A percentile compares a stretch with the other conserved stretches of the same genome.
Conservation (phyloP, 2,329 filamentous ascomycete species). For the Bipolaris sorokiniana region DNA sequence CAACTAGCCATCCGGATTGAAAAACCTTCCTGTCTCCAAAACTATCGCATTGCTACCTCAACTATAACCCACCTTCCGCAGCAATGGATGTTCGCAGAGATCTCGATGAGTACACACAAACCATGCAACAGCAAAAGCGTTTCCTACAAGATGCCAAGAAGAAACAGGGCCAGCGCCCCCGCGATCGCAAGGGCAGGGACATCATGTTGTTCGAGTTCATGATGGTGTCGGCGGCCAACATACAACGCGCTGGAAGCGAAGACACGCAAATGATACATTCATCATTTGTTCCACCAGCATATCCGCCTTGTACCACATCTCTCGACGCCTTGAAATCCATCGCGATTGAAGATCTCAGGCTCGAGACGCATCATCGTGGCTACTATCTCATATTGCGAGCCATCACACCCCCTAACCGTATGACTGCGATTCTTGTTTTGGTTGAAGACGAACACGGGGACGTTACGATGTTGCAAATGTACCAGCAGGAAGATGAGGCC, state of each 20-base stretch:
- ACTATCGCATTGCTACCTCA: no score
- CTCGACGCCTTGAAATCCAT: constrained; percentile 22
- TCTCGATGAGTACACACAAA: background rate
- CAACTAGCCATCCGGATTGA: no score
- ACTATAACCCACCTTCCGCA: no score
- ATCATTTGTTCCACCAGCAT: constrained; percentile 28
- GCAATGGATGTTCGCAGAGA: constrained; percentile 1
- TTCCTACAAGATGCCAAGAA: constrained; percentile 15
- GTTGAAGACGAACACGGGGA: constrained; percentile 18
- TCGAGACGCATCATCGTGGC: constrained; percentile 53
- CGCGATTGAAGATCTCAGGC: constrained; percentile 40
- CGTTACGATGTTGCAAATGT: constrained; percentile 12
- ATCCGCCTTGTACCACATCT: constrained; percentile 23
- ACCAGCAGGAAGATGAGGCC: constrained; percentile 45
- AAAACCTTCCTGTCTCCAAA: no score
- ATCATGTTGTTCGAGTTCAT: constrained; percentile 16
- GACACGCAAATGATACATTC: constrained; percentile 6
- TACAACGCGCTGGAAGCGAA: background rate
- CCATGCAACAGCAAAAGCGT: constrained; percentile 8
- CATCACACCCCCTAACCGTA: constrained; percentile 30
- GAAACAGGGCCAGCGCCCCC: constrained; percentile 18
- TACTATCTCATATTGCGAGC: constrained; percentile 43
- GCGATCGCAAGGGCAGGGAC: constrained; percentile 19
- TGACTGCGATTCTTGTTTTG: constrained; percentile 15
- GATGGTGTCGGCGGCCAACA: constrained; percentile 5